Evolutionary conservation across 2,329 filamentous ascomycete species (phyloP), one percentile per base, ranked within the genome.

Genomic region (Talaromyces sp.): DNA sequence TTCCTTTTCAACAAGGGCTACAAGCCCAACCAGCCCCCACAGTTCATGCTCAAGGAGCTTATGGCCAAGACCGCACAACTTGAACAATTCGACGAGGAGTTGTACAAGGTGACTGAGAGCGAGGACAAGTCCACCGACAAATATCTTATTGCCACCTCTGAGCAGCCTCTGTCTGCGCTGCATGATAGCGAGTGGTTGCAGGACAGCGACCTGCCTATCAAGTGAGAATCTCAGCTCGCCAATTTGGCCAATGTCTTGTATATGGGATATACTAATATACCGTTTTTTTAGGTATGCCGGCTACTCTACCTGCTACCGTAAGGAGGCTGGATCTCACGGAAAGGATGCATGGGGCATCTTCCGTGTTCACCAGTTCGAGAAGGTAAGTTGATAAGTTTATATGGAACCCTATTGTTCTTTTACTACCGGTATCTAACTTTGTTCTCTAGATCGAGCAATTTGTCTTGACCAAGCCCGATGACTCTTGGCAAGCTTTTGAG

Each of bases 31-130:
- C 90, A 94, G 69, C 88, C 93, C 1, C 92, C 92, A 1, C 91
- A 91, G 69, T 95, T 99, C 80, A 96, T 97, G 90, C 83, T 93
- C 58, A 89, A 90, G 74, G 90, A 96, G 46, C 88, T 91, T 72
- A 99, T 99, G 94, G 92, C 89, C 55, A 97, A 97, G 81, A 99
- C 94, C 0, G 94, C 94, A 2, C 94, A 99, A 76, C 85, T 99
- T 22, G 91, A 94, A 63, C 90, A 97, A 68, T 99, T 99, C 68
- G 94, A 99, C 69, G 94, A 97, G 73, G 93, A 97, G 75, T 80
- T 99, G 47, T 99, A 99, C 82, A 97, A 97, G 78, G 93, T 99
- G 50, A 82, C 82, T 20, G 86, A 93, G 62, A 88, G 89, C 70
- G 89, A 90, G 54, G 91, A 95, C 65, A 86, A 90, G 60, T 85